Conservation (phyloP, 164 flowering plant species). For the Akebia trifoliata region DNA sequence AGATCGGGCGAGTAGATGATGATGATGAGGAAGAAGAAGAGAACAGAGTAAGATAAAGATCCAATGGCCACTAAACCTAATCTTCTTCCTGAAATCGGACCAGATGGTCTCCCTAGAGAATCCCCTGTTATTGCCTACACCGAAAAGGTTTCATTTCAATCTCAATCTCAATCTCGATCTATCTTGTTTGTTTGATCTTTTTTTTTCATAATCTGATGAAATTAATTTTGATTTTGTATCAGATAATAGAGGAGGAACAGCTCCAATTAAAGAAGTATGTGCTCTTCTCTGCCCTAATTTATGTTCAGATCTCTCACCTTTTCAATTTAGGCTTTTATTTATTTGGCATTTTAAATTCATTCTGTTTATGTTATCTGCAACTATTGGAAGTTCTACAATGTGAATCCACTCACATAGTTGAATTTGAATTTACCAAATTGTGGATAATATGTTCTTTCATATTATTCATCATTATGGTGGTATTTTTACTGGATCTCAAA, state of each 20-base stretch:
- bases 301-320: not conserved
- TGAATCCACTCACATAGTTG: not conserved
- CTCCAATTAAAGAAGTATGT: constrained; percentile 79
- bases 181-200: not conserved
- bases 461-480: not conserved
- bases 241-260: constrained; percentile 86
- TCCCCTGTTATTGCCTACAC: constrained; percentile 89
- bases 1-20: not conserved
- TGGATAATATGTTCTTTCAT: not conserved
- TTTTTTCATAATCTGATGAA: not conserved
- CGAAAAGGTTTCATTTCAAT: constrained; percentile 52
- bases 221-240: constrained; percentile 9
- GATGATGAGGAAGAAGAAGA: constrained; percentile 1
- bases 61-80: constrained; percentile 46
- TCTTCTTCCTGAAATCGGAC: constrained; percentile 79
- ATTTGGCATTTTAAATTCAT: too few species aligned
- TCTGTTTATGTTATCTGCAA: not conserved
- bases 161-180: constrained; percentile 1
- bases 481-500: too few species aligned
- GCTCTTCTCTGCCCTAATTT: not conserved
- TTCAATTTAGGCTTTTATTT: too few species aligned
- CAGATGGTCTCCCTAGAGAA: constrained; percentile 86
- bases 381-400: not conserved
- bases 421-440: not conserved
- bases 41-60: not conserved